These are phyloP conservation scores for Aspergillus bombycis DNA, from an alignment of 2,329 filamentous ascomycete genomes.

Conservation along the genomic window DNA sequence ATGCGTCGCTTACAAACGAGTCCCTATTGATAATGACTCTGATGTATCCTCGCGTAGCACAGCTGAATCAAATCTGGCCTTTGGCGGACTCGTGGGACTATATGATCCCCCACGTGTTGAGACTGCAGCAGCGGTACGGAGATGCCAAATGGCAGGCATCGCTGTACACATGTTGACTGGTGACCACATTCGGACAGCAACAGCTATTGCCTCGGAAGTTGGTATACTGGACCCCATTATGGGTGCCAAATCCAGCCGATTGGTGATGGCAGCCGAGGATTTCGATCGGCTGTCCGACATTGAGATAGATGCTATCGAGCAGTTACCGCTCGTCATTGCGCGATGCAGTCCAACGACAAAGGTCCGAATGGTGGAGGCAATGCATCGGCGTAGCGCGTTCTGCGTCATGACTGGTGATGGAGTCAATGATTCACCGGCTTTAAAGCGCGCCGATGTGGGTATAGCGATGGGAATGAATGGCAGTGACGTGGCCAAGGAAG, in stretches of 20 bases:
- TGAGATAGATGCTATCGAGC: constrained; percentile 67
- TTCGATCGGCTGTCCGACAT: constrained; percentile 58
- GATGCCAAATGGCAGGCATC: constrained; percentile 59
- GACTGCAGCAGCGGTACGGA: constrained; percentile 58
- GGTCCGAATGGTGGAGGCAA: constrained; percentile 86
- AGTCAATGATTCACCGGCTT: constrained; percentile 82
- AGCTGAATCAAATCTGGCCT: constrained; percentile 58
- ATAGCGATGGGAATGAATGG: constrained; percentile 88
- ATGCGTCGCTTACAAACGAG: constrained; percentile 53
- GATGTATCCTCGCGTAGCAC: constrained; percentile 44
- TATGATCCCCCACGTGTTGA: constrained; percentile 65
- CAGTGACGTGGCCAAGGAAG: constrained; percentile 83
- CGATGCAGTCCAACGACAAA: constrained; percentile 85
- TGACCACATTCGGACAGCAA: constrained; percentile 60
- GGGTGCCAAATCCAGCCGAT: constrained; percentile 42
- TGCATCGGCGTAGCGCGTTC: constrained; percentile 74
- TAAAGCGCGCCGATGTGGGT: constrained; percentile 80
- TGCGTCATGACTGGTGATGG: constrained; percentile 89
- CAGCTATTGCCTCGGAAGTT: constrained; percentile 60
- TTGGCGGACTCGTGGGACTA: constrained; percentile 62
- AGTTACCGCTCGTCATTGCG: constrained; percentile 79
- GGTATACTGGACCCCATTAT: constrained; percentile 55
- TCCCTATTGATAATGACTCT: constrained; percentile 34
- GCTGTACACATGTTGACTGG: constrained; percentile 62
- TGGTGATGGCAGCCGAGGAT: constrained; percentile 60